These are phyloP conservation scores for Aspergillus fijiensis DNA, from an alignment of 2,329 filamentous ascomycete species.

Conservation along the genomic window DNA sequence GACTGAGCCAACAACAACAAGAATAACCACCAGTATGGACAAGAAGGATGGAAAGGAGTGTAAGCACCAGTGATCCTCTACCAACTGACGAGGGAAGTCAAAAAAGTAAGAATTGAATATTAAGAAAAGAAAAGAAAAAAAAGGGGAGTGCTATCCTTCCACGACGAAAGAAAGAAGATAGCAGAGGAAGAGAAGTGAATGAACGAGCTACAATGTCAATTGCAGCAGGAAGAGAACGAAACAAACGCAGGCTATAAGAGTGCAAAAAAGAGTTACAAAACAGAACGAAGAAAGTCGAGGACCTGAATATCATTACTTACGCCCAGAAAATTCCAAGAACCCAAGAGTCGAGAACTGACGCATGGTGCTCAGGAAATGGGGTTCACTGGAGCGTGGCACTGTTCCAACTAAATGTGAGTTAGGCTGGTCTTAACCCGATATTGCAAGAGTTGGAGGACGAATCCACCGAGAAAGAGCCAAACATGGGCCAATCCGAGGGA, in stretches of 20 bases:
- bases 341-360: conserved; percentile 3
- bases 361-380: conserved; percentile 1
- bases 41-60: neutral
- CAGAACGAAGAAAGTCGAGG: neutral
- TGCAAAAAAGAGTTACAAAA: neutral
- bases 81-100: neutral
- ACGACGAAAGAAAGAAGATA: neutral
- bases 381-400: neutral
- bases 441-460: neutral
- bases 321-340: neutral
- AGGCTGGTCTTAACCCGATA: neutral
- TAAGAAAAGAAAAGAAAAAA: neutral
- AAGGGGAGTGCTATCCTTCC: neutral
- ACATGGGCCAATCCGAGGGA: neutral
- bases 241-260: conserved; percentile 3
- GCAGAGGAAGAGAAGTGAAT: conserved; percentile 6
- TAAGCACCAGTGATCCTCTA: neutral
- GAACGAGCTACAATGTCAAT: conserved; percentile 10
- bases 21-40: neutral
- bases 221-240: neutral
- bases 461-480: neutral
- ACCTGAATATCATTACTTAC: neutral
- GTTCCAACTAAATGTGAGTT: neutral
- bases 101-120: conserved; percentile 2
- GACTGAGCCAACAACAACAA: conserved; percentile 10